Conservation (phyloP, 2,329 filamentous ascomycete genomes). For the Aureobasidium sp. region DNA sequence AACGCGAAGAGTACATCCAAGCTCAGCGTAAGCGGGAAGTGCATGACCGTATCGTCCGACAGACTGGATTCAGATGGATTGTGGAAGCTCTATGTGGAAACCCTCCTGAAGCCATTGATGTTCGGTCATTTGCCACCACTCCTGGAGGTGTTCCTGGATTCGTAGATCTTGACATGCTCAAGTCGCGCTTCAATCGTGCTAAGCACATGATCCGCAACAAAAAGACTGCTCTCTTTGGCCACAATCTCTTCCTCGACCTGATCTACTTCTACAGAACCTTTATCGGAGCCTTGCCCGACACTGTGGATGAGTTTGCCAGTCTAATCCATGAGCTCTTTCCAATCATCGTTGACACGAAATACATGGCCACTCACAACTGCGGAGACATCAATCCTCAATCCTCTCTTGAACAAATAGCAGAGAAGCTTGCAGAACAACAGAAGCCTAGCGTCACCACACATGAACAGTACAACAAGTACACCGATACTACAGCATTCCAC, state of each 20-base stretch:
- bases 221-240: constrained; percentile 51
- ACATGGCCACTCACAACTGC: constrained; percentile 52
- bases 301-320: constrained; percentile 46
- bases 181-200: constrained; percentile 33
- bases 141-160: constrained; percentile 31
- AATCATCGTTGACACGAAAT: constrained; percentile 56
- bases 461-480: constrained; percentile 36
- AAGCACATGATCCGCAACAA: constrained; percentile 38
- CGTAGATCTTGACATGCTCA: constrained; percentile 30
- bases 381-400: constrained; percentile 45
- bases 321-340: constrained; percentile 50
- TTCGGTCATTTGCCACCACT: constrained; percentile 31
- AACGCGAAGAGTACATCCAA: constrained; percentile 37
- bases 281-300: constrained; percentile 50
- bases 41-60: constrained; percentile 35
- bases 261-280: constrained; percentile 59
- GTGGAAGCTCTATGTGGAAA: constrained; percentile 40
- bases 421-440: constrained; percentile 34
- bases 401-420: constrained; percentile 43
- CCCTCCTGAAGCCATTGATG: constrained; percentile 33
- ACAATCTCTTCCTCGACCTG: constrained; percentile 60
- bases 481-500: constrained; percentile 39
- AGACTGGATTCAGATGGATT: constrained; percentile 45
- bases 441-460: constrained; percentile 38
- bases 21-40: constrained; percentile 33